A percentile compares a stretch with the other conserved stretches of the same genome.
Conservation (phyloP, 768 basidiomycete species). For the Myochromella boudieri region DNA sequence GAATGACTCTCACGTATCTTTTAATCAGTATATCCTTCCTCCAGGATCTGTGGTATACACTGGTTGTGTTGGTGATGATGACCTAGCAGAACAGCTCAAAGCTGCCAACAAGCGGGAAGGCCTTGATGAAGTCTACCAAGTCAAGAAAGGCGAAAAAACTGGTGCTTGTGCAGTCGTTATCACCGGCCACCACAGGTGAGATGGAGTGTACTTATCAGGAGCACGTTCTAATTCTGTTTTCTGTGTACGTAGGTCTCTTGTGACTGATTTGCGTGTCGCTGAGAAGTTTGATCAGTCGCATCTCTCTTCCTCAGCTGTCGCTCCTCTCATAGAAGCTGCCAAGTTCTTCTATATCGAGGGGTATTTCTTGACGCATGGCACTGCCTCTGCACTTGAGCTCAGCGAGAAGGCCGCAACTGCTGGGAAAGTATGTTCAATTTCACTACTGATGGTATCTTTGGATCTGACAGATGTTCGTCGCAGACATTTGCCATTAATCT, state of each 20-base stretch:
- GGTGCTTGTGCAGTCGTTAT: conserved; percentile 97
- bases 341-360: conserved; percentile 94
- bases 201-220: neutral
- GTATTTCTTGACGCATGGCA: conserved; percentile 95
- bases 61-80: conserved; percentile 92
- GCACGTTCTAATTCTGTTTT: neutral
- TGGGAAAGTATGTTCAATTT: conserved; percentile 59
- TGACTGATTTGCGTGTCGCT: conserved; percentile 87
- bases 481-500: conserved; percentile 91
- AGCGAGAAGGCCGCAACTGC: conserved; percentile 73
- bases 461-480: conserved; percentile 4
- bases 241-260: conserved; percentile 84
- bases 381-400: conserved; percentile 66
- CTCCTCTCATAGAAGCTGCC: conserved; percentile 75
- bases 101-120: conserved; percentile 92
- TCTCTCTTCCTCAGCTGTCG: conserved; percentile 72
- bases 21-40: conserved; percentile 89
- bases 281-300: conserved; percentile 87
- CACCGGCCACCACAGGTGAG: conserved; percentile 88
- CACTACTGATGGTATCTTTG: neutral
- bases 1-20: conserved; percentile 9
- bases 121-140: conserved; percentile 83
- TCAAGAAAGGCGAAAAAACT: conserved; percentile 84
- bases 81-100: conserved; percentile 86
- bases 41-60: conserved; percentile 87